Evolutionary conservation across 306 rosid genomes (phyloP).

Genomic region (Calophaca sinica): DNA sequence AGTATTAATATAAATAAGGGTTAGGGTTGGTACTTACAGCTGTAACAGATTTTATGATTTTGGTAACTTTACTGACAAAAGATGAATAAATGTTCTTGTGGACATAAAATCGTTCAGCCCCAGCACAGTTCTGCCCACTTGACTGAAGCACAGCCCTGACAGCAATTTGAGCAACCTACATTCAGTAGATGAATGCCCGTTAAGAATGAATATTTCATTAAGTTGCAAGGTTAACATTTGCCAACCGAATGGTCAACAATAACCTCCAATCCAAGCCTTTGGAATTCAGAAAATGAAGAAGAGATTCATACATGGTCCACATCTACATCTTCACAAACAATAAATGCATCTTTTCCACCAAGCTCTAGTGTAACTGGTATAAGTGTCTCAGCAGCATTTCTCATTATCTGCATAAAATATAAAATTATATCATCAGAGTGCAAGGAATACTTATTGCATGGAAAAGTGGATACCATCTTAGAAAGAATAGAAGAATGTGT

Average conservation of each 20-base stretch:
- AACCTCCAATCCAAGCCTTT: conserved; percentile 40
- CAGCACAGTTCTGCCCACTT: conserved; percentile 98
- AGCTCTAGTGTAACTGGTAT: conserved; percentile 94
- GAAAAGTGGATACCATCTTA: conserved; percentile 25
- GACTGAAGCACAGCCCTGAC: conserved; percentile 93
- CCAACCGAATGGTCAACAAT: conserved; percentile 33
- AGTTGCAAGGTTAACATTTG: conserved; percentile 24
- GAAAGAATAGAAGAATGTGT: conserved; percentile 27
- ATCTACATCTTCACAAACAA: conserved; percentile 93
- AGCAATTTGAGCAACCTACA: conserved; percentile 91
- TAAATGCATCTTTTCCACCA: conserved; percentile 99
- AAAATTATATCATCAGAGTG: conserved; percentile 31
- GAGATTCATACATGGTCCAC: conserved; percentile 77
- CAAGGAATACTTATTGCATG: conserved; percentile 31
- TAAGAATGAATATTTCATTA: conserved; percentile 30
- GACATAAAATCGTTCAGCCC: conserved; percentile 96
- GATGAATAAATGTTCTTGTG: conserved; percentile 78
- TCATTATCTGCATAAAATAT: conserved; percentile 83
- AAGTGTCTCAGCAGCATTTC: conserved; percentile 84
- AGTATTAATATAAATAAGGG: too few relatives aligned
- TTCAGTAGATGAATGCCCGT: conserved; percentile 46
- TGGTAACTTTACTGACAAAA: conserved; percentile 74
- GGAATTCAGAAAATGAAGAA: conserved; percentile 39
- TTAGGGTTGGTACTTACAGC: conserved; percentile 63
- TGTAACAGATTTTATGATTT: conserved; percentile 83